Percentiles rank a stretch among this genome's conserved stretches.
Conservation (phyloP, 192 early-diverging fungal genomes). For the Coemansia sp. region DNA sequence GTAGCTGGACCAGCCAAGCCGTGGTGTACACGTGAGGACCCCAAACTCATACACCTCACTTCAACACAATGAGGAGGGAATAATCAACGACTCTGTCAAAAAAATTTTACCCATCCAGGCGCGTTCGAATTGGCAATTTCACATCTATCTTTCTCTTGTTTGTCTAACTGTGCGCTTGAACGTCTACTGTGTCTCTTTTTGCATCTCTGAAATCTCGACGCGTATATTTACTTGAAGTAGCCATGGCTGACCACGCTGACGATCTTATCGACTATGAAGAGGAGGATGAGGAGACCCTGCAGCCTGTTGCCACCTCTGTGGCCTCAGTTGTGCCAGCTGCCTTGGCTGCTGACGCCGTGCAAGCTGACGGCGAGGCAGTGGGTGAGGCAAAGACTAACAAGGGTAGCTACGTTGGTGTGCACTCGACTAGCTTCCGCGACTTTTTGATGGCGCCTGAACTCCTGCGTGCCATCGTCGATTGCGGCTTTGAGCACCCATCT, state of each 20-base stretch:
- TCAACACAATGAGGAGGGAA: no score
- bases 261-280: constrained; percentile 98
- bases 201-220: neutral
- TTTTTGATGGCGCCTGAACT: constrained; percentile 97
- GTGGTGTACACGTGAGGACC: no score
- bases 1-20: no score
- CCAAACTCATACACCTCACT: no score
- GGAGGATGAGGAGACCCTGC: constrained; percentile 74
- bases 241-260: constrained; percentile 70
- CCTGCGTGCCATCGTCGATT: constrained; percentile 91
- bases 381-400: constrained; percentile 84
- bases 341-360: constrained; percentile 48
- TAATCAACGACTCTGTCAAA: no score
- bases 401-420: constrained; percentile 97
- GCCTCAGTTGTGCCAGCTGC: neutral
- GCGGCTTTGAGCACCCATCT: constrained; percentile 98
- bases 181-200: no score
- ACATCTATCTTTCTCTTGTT: no score
- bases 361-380: constrained; percentile 41
- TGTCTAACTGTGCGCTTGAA: no score
- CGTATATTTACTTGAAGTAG: neutral
- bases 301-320: constrained; percentile 38
- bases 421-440: constrained; percentile 98
- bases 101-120: no score
- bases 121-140: no score